Percentiles rank a stretch among this genome's conserved stretches.
These are phyloP conservation scores for Neonectria hederae DNA, from an alignment of 2,329 filamentous ascomycete species.

Conservation along the genomic window DNA sequence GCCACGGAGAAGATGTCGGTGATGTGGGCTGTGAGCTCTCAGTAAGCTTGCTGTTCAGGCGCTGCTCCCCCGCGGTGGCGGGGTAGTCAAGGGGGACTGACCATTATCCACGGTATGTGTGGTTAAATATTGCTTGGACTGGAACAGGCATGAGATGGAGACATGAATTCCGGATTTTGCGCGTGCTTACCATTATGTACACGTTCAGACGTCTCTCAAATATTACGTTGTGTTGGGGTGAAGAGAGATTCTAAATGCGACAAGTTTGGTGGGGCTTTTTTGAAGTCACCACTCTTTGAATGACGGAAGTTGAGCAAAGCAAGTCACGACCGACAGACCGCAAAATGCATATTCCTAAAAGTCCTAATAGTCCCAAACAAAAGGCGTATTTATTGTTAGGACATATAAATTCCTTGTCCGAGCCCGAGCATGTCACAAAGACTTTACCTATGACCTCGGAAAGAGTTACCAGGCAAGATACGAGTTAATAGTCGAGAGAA, in stretches of 20 bases:
- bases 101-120: slow-evolving; percentile 90
- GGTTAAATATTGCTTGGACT: slow-evolving; percentile 99
- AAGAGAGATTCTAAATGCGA: slow-evolving; percentile 32
- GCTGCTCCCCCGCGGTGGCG: slow-evolving; percentile 38
- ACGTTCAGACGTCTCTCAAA: slow-evolving; percentile 12
- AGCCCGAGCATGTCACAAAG: not conserved
- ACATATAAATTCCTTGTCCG: not conserved
- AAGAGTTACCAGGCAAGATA: not conserved
- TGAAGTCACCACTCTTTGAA: slow-evolving; percentile 4
- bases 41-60: slow-evolving; percentile 30
- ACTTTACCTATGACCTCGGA: not conserved
- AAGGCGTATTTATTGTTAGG: not conserved
- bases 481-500: not conserved
- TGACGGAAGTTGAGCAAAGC: not conserved
- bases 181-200: slow-evolving; percentile 41
- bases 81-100: slow-evolving; percentile 52
- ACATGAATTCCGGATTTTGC: not conserved
- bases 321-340: not conserved
- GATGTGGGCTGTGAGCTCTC: slow-evolving; percentile 70
- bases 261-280: slow-evolving; percentile 23
- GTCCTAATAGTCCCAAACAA: too few species aligned
- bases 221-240: slow-evolving; percentile 42
- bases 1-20: slow-evolving; percentile 88
- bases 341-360: not conserved
- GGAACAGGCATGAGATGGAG: slow-evolving; percentile 10